Evolutionary conservation across 2,329 filamentous ascomycete species (phyloP), one percentile per base, ranked within the genome.

Genomic region (Diaporthe ilicicola): DNA sequence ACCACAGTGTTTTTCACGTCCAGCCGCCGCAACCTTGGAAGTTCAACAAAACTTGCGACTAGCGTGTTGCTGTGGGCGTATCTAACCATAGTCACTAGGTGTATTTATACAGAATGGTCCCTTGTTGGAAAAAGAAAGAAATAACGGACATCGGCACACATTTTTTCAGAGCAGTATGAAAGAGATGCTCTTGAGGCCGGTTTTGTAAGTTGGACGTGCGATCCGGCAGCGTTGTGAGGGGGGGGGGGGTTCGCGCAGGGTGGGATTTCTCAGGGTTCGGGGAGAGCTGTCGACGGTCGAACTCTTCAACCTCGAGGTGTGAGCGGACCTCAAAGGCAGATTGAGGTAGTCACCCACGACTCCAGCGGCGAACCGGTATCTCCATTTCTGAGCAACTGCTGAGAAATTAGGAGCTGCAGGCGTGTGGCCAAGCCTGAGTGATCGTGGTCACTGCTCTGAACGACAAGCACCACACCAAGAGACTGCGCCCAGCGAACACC

Each of bases 231-330:
- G 55, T 27, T 3, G 7, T 7, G 5, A 22, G 5, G 55, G 22
- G 54, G 22, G 3, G 55, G 22, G 55, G 22, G 8, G 5, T 15
- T 7, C 32, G 9, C 32, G 32, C 32, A 9, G 4, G 37, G 3
- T 17, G 13, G 17, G 27, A 4, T 17, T n/a, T n/a, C 55, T 44
- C 44, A 64, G 59, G 59, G 59, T 64, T 64, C 59, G 59, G 59
- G 55, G 59, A 27, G 46, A 37, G 19, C 8, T 10, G 44, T 34
- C 2, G 34, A 34, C 44, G 2, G 29, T 34, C 29, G 44, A 64
- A 64, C 24, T 44, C 55, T 61, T 61, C 55, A 59, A 62, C 5
- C 56, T 48, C 48, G 56, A 29, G 9, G 32, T 4, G 32, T 9
- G 32, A 34, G 56, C 39, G 42, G 27, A 39, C 46, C 54, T 7